Evolutionary conservation across 2,329 filamentous ascomycete species (phyloP), one percentile per base, ranked within the genome.

Genomic region (Madurella fahalii): DNA sequence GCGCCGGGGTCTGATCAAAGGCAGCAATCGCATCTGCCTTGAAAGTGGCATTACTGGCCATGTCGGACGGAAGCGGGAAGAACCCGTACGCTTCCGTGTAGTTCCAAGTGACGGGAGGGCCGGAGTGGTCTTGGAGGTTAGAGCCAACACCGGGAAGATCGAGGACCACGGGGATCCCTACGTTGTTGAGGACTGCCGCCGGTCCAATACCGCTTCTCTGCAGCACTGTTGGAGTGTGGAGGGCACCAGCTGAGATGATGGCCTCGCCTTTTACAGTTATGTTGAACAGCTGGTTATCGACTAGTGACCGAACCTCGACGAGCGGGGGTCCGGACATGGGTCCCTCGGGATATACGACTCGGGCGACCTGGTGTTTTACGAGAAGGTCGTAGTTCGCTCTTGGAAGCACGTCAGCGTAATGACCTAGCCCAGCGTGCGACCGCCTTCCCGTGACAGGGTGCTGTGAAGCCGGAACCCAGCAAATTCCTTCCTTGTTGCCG

Each of bases 71-170:
- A 2, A 51, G 37, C 1, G 56, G 58, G 25, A n/a, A 56, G 52
- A 56, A 52, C 55, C 50, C 32, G 50, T 59, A 54, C 47, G 60
- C 50, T n/a, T 61, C 48, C 53, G 62, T 50, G 47, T 56, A 60
- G 55, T 63, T 58, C 55, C 54, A 61, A 34, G 50, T 59, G 25
- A 54, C 63, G n/a, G 25, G 63, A 17, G 39, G 66, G 56, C 31
- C 65, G 11, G 67, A 61, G 50, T 73, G 71, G 52, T 73, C 71
- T 44, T 72, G 69, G 17, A 72, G 64, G 54, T 72, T 72, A 18
- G 72, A 75, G 7, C 83, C 83, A 12, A 87, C 82, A 45, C 81
- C 83, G 0, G 82, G 83, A 0, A 82, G 72, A 58, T 86, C 76
- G 1, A 74, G 68, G 47, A 82, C 63, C 2, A 83, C 71, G 0